phyloP scores from a whole-genome alignment of 2,329 filamentous ascomycete species.

The Ustulina deusta region DNA sequence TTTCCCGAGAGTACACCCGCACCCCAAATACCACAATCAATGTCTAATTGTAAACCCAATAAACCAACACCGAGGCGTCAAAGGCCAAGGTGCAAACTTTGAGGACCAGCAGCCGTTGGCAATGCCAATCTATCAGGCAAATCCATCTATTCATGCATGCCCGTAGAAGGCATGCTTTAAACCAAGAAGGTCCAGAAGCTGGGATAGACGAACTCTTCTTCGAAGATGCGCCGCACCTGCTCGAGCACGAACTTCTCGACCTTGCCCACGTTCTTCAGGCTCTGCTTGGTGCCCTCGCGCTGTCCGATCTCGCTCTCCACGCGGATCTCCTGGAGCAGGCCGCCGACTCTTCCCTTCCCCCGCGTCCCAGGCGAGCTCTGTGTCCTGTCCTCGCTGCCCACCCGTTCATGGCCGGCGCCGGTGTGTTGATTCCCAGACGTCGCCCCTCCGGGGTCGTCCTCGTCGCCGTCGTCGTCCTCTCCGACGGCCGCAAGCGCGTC shows the following conservation, averaged over 20 bases:
- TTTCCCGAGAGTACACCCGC: too few species aligned
- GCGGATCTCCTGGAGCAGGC: conserved; percentile 88
- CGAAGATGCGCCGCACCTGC: conserved; percentile 95
- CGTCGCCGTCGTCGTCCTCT: conserved; percentile 55
- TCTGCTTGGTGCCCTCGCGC: conserved; percentile 90
- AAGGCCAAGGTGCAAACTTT: too few species aligned
- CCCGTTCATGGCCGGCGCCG: conserved; percentile 10
- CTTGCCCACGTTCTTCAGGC: conserved; percentile 97
- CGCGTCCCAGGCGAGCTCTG: conserved; percentile 52
- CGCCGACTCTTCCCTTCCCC: conserved; percentile 64
- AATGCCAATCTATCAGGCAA: background rate
- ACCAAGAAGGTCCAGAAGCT: conserved; percentile 99
- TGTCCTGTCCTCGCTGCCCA: conserved; percentile 24
- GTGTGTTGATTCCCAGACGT: conserved; percentile 41
- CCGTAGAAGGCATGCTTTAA: conserved; percentile 54
- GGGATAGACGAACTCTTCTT: conserved; percentile 98
- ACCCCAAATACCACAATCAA: too few species aligned
- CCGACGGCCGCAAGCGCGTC: conserved; percentile 83
- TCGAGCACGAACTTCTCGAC: conserved; percentile 97
- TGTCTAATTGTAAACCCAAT: too few species aligned
- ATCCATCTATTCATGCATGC: background rate
- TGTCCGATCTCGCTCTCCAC: conserved; percentile 98
- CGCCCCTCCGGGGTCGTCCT: background rate
- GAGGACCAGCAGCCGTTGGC: too few species aligned
- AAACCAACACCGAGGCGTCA: too few species aligned